phyloP scores from a whole-genome alignment of 176 grass and related monocot genomes.

The Ananas comosus region DNA sequence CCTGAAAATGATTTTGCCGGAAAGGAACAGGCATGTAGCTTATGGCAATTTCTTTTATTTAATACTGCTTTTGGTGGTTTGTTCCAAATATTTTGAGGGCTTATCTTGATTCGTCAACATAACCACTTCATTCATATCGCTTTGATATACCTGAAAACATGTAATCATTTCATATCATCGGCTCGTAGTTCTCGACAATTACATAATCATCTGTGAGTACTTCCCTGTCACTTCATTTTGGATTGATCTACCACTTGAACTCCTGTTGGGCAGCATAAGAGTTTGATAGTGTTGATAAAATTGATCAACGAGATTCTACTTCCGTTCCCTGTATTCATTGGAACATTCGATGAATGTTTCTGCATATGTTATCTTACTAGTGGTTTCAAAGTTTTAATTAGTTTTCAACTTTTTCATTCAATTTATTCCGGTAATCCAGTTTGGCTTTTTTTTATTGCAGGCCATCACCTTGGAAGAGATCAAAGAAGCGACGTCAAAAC shows the following conservation, averaged over 20 bases:
- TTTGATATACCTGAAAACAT: neutral
- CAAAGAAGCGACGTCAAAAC: conserved; percentile 72
- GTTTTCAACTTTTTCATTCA: too few relatives aligned
- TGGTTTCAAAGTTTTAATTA: neutral
- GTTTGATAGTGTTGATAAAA: too few relatives aligned
- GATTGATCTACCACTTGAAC: too few relatives aligned
- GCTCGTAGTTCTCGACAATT: too few relatives aligned
- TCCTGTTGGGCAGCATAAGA: too few relatives aligned
- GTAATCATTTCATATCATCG: too few relatives aligned
- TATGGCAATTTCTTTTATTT: neutral
- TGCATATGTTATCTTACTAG: neutral
- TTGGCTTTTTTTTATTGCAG: conserved; percentile 23
- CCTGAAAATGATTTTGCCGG: conserved; percentile 91
- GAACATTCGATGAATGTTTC: too few relatives aligned
- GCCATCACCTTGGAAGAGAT: conserved; percentile 65
- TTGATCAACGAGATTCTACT: too few relatives aligned
- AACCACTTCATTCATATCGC: neutral
- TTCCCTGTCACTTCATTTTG: neutral
- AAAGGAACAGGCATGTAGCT: conserved; percentile 53
- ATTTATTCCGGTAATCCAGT: neutral
- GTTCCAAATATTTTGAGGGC: conserved; percentile 1
- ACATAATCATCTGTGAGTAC: too few relatives aligned
- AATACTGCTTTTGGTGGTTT: neutral
- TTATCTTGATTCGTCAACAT: neutral
- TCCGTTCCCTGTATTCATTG: too few relatives aligned